Conservation (phyloP, 2,329 filamentous ascomycete species). For the Tolypocladium ophioglossoides region DNA sequence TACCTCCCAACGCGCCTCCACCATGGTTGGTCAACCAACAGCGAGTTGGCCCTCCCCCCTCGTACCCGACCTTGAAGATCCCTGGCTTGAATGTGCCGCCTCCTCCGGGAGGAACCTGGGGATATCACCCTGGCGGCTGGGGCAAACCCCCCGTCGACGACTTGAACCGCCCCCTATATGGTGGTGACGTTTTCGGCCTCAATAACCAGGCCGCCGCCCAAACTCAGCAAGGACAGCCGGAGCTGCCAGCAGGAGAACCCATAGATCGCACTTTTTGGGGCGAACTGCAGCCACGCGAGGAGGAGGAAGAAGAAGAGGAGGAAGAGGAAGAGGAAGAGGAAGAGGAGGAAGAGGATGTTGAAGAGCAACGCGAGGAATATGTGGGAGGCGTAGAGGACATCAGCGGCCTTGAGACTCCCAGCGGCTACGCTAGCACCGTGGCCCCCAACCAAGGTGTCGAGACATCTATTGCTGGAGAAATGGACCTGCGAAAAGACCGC, state of each 20-base stretch:
- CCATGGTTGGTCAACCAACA: slow-evolving; percentile 98
- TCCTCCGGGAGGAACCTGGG: slow-evolving; percentile 82
- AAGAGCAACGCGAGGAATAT: slow-evolving; percentile 29
- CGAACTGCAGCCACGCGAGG: slow-evolving; percentile 71
- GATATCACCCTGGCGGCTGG: slow-evolving; percentile 90
- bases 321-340: slow-evolving; percentile 69
- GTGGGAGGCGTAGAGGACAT: background rate
- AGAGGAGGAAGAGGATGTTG: slow-evolving; percentile 55
- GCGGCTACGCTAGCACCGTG: slow-evolving; percentile 68
- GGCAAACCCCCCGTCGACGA: slow-evolving; percentile 95
- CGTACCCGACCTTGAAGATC: slow-evolving; percentile 91
- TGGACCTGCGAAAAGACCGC: slow-evolving; percentile 77
- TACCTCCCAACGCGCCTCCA: slow-evolving; percentile 83
- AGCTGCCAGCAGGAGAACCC: slow-evolving; percentile 52
- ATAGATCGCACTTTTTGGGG: slow-evolving; percentile 88
- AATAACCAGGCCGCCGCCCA: slow-evolving; percentile 30
- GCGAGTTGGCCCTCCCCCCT: slow-evolving; percentile 83
- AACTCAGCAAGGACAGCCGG: slow-evolving; percentile 25
- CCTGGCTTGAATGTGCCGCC: slow-evolving; percentile 90
- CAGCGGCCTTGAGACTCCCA: slow-evolving; percentile 68
- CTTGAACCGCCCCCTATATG: slow-evolving; percentile 81
- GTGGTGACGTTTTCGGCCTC: slow-evolving; percentile 89
- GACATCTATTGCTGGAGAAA: slow-evolving; percentile 72
- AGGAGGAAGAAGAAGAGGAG: slow-evolving; percentile 63
- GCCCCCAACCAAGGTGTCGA: slow-evolving; percentile 62